Evolutionary conservation across 164 flowering plant genomes (phyloP), one percentile per base, ranked within the genome.

Genomic region (Umbellularia californica): DNA sequence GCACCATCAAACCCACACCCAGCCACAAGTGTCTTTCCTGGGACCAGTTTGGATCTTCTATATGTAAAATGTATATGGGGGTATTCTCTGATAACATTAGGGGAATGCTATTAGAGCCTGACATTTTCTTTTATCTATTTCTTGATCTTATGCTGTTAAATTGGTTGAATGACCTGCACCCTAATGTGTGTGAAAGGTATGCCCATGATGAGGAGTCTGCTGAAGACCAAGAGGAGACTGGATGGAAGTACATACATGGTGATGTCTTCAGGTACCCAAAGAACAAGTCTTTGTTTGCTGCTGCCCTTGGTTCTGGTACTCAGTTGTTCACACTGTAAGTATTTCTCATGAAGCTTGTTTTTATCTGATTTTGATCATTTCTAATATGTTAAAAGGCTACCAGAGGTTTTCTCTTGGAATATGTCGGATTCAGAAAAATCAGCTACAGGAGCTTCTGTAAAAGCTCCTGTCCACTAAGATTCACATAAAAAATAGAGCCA

Each of bases 181-280:
- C 25, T 19, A 27, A 70, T 73, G n/a, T 7, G 14, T 50, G 1
- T 50, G 35, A 47, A 75, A 83, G 86, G 76, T 83, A 81, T 72
- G 79, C 84, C n/a, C 86, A 81, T 68, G 84, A 83, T 52, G 86
- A 83, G 76, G 86, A 83, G 51, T 24, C 79, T 24, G 83, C 81
- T 27, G 86, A 83, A 25, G 86, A 83, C 58, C 86, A 83, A 70
- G 86, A 83, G 47, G 86, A 83, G 78, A 79, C 86, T 69, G 86
- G 86, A 58, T 83, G 86, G 86, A 81, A 83, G 69, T 83, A 83
- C 70, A 83, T 83, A 23, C 86, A 83, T 52, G 86, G 86, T 7
- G 86, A 83, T 72, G 86, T 83, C 10, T 83, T 83, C 75, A 74
- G 86, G 74, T 83, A 81, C 70, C 86, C 86, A 2, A 79, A 83